A percentile compares a stretch with the other conserved stretches of the same genome.
Conservation (phyloP, 352 stramenopile species). For the Globisporangium cystogenes region DNA sequence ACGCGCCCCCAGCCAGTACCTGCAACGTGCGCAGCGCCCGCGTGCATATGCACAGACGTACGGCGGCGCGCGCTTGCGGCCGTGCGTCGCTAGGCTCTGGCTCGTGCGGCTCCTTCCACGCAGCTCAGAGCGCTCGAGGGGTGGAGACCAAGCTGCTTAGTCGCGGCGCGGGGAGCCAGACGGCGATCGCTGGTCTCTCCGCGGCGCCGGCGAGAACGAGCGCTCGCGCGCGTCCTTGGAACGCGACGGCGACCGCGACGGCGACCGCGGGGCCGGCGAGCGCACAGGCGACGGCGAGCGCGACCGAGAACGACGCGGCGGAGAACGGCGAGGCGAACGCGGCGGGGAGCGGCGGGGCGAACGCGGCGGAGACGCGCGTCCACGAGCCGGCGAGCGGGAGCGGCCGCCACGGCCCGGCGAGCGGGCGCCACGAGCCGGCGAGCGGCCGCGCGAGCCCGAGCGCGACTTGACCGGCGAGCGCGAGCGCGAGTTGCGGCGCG, state of each 20-base stretch:
- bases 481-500: constrained; percentile 42
- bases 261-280: constrained; percentile 28
- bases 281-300: constrained; percentile 24
- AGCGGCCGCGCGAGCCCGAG: constrained; percentile 3
- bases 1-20: background rate
- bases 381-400: constrained; percentile 20
- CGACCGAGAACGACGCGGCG: background rate
- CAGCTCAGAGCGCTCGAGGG: background rate
- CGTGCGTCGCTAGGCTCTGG: too few species aligned
- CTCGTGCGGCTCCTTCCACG: too few species aligned
- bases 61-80: too few species aligned
- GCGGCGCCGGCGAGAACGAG: constrained; percentile 33
- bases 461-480: constrained; percentile 21
- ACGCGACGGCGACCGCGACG: constrained; percentile 22
- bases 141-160: background rate
- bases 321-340: constrained; percentile 16
- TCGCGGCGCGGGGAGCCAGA: constrained; percentile 47
- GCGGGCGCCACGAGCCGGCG: constrained; percentile 17
- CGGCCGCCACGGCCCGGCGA: constrained; percentile 17
- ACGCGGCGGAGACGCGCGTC: constrained; percentile 22
- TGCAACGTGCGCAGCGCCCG: background rate
- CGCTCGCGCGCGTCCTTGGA: constrained; percentile 26
- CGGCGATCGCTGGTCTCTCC: constrained; percentile 47
- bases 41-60: background rate
- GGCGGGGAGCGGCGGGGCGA: constrained; percentile 17